These are phyloP conservation scores for Leccinum fibrillosum DNA, from an alignment of 768 basidiomycete species.

Conservation along the genomic window DNA sequence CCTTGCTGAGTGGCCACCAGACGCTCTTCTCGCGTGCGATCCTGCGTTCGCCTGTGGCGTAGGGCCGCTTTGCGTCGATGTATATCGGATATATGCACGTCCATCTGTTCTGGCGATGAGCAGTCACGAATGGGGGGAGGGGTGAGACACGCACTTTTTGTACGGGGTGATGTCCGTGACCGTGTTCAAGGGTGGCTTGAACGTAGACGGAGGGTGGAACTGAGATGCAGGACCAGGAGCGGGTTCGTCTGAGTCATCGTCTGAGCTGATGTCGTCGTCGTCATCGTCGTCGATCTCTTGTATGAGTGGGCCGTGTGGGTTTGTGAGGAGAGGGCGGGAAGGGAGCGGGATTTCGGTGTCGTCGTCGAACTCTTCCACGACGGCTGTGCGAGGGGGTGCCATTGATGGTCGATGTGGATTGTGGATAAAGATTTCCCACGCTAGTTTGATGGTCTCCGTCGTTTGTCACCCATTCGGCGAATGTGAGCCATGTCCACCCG, in stretches of 20 bases:
- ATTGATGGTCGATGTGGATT: slow-evolving; percentile 36
- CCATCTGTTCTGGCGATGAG: slow-evolving; percentile 58
- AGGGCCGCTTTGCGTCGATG: slow-evolving; percentile 91
- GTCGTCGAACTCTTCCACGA: slow-evolving; percentile 86
- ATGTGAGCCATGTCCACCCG: slow-evolving; percentile 63
- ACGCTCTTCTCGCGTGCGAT: slow-evolving; percentile 74
- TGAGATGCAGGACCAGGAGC: slow-evolving; percentile 58
- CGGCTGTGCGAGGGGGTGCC: slow-evolving; percentile 73
- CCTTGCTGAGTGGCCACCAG: slow-evolving; percentile 95
- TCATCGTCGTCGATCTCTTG: slow-evolving; percentile 69
- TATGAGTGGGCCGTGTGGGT: slow-evolving; percentile 70
- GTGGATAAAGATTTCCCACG: slow-evolving; percentile 24
- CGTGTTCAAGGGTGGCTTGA: slow-evolving; percentile 32
- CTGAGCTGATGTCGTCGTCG: slow-evolving; percentile 43
- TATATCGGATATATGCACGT: slow-evolving; percentile 96
- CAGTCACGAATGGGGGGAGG: not conserved
- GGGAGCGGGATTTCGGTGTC: slow-evolving; percentile 90
- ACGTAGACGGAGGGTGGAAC: slow-evolving; percentile 24
- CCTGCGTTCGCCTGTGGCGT: slow-evolving; percentile 78
- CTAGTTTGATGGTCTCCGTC: slow-evolving; percentile 14
- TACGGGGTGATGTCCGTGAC: slow-evolving; percentile 79
- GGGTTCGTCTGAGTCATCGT: slow-evolving; percentile 26
- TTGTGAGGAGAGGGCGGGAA: slow-evolving; percentile 57
- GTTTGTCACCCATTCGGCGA: slow-evolving; percentile 54
- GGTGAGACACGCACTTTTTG: slow-evolving; percentile 59